Evolutionary conservation across 2,329 filamentous ascomycete genomes (phyloP).

Genomic region (Parafenestella ontariensis): DNA sequence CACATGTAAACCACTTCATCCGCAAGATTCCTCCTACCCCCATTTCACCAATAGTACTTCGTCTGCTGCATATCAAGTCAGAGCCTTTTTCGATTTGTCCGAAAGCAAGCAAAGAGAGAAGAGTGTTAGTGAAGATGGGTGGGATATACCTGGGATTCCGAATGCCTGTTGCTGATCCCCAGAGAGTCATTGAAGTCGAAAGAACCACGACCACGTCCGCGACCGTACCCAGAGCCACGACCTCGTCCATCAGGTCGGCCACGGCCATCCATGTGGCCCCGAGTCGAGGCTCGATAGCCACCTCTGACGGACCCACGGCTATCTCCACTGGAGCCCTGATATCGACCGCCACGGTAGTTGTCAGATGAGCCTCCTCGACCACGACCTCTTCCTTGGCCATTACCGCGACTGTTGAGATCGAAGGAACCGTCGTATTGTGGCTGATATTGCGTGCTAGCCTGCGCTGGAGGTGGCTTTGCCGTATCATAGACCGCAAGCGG

Average conservation of each 20-base stretch:
- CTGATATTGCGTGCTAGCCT: neutral
- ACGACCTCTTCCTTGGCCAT: conserved; percentile 4
- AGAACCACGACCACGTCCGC: conserved; percentile 6
- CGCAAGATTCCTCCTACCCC: too few relatives aligned
- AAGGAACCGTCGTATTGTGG: conserved; percentile 4
- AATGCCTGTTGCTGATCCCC: neutral
- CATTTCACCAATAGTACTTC: too few relatives aligned
- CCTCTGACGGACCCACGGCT: conserved; percentile 1
- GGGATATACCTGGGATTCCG: neutral
- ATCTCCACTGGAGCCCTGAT: neutral
- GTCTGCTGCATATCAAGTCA: neutral
- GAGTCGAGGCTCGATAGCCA: neutral
- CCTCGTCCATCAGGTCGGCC: neutral
- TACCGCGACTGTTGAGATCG: neutral
- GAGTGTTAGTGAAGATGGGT: neutral
- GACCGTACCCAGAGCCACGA: conserved; percentile 2
- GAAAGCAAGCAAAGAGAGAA: neutral
- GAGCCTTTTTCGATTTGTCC: neutral
- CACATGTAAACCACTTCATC: too few relatives aligned
- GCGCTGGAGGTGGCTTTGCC: neutral
- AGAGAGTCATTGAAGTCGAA: neutral
- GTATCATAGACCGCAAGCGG: conserved; percentile 18
- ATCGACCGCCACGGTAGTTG: neutral
- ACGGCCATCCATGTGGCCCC: neutral
- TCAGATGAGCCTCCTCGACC: conserved; percentile 3